Evolutionary conservation across 2,329 filamentous ascomycete genomes (phyloP).

Genomic region (Torrubiella hemipterigena): DNA sequence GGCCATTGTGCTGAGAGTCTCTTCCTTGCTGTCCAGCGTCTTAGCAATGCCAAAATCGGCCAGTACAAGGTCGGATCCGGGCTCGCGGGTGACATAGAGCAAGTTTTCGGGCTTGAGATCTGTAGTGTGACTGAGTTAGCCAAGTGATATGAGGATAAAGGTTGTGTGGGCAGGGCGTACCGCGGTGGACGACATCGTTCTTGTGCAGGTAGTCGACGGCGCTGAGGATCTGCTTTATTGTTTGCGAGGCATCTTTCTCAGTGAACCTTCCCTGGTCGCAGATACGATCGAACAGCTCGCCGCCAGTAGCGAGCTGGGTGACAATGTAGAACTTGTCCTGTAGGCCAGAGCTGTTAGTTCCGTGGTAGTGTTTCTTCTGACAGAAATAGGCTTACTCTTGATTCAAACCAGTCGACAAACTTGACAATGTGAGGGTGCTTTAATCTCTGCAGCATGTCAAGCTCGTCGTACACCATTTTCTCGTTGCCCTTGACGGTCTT

Average conservation of each 20-base stretch:
- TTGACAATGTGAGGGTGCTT: slow-evolving; percentile 92
- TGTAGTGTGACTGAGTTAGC: slow-evolving; percentile 20
- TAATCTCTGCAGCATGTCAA: slow-evolving; percentile 83
- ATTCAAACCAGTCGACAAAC: slow-evolving; percentile 99
- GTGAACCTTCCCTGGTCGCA: slow-evolving; percentile 98
- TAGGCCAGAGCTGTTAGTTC: slow-evolving; percentile 3
- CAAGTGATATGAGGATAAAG: not conserved
- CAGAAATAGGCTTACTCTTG: slow-evolving; percentile 50
- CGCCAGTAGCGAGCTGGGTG: slow-evolving; percentile 87
- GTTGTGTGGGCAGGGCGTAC: slow-evolving; percentile 31
- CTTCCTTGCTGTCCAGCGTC: slow-evolving; percentile 82
- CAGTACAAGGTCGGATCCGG: slow-evolving; percentile 75
- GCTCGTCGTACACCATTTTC: slow-evolving; percentile 96
- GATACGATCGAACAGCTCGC: slow-evolving; percentile 94
- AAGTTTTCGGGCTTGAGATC: slow-evolving; percentile 98
- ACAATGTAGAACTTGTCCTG: slow-evolving; percentile 99
- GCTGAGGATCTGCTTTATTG: slow-evolving; percentile 84
- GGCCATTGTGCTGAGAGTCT: slow-evolving; percentile 95
- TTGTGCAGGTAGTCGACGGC: slow-evolving; percentile 91
- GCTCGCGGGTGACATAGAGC: slow-evolving; percentile 71
- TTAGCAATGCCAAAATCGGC: slow-evolving; percentile 99
- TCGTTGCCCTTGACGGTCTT: slow-evolving; percentile 98
- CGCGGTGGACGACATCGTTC: slow-evolving; percentile 92
- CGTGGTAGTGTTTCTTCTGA: not conserved
- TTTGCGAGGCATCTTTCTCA: slow-evolving; percentile 93